Conservation (phyloP, 306 rosid species). For the Acacia confusa region DNA sequence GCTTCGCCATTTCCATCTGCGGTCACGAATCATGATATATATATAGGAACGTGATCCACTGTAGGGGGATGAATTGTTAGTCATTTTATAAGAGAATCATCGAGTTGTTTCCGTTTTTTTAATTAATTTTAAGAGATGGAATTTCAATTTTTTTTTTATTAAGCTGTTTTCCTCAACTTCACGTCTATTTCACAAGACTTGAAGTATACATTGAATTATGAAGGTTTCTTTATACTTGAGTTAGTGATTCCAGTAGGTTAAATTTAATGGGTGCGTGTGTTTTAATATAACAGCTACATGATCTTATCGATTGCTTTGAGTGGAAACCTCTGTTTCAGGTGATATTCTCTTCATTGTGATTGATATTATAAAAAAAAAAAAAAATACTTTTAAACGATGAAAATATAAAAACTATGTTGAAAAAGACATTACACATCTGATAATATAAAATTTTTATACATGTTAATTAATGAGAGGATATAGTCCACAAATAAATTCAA, state of each 20-base stretch:
- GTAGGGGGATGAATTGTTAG: neutral
- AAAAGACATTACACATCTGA: neutral
- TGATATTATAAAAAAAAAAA: neutral
- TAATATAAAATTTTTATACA: no score
- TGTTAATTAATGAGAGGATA: no score
- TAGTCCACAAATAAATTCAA: neutral
- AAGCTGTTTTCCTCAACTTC: neutral
- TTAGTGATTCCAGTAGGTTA: neutral
- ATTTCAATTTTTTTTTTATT: no score
- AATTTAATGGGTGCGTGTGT: no score
- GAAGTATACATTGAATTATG: neutral
- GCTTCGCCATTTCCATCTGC: neutral
- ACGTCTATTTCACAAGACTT: neutral
- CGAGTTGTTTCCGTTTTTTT: neutral
- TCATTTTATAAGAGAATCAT: neutral
- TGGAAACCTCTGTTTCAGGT: neutral
- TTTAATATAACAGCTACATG: neutral
- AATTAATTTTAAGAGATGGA: no score
- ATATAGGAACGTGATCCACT: neutral
- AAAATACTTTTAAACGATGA: neutral
- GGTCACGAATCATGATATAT: neutral
- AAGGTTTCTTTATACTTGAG: no score
- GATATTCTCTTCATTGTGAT: neutral
- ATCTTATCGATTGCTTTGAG: neutral
- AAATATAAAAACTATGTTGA: neutral